Percentiles rank a stretch among this genome's conserved stretches.
phyloP scores from a whole-genome alignment of 495 filamentous ascomycete species.

The Bombardia bombarda region DNA sequence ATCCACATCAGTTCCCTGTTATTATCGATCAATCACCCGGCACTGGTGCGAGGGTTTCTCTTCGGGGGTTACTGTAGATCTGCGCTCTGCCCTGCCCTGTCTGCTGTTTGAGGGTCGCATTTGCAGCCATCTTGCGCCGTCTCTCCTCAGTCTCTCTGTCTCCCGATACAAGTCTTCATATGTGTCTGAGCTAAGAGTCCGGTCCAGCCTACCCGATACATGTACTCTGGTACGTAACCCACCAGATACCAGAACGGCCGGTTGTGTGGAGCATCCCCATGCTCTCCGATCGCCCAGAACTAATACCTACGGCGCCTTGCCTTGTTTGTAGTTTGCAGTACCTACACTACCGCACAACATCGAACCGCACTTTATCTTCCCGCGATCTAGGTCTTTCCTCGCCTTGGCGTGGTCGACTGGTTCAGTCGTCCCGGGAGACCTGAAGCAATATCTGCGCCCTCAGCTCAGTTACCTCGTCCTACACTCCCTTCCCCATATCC shows the following conservation, averaged over 20 bases:
- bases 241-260: slow-evolving; percentile 11
- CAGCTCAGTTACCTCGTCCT: slow-evolving; percentile 5
- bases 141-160: slow-evolving; percentile 1
- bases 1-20: slow-evolving; percentile 15
- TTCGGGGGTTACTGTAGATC: slow-evolving; percentile 20
- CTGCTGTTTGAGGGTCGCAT: slow-evolving; percentile 1
- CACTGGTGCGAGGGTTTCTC: slow-evolving; percentile 9
- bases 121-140: slow-evolving; percentile 3
- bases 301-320: slow-evolving; percentile 8
- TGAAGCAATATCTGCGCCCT: slow-evolving; percentile 4
- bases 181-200: slow-evolving; percentile 13
- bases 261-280: slow-evolving; percentile 17
- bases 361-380: slow-evolving; percentile 5
- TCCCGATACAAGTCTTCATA: slow-evolving; percentile 13
- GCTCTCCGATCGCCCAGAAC: slow-evolving; percentile 15
- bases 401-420: slow-evolving; percentile 9
- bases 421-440: slow-evolving; percentile 1
- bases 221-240: slow-evolving; percentile 23
- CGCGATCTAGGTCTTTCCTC: slow-evolving; percentile 8
- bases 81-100: slow-evolving; percentile 13
- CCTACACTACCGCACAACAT: slow-evolving; percentile 14
- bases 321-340: slow-evolving; percentile 17
- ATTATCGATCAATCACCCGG: slow-evolving; percentile 16
- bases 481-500: slow-evolving; percentile 1
- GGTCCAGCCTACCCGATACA: no score